phyloP scores from a whole-genome alignment of 2,329 filamentous ascomycete genomes.

The Celoporthe dispersa region DNA sequence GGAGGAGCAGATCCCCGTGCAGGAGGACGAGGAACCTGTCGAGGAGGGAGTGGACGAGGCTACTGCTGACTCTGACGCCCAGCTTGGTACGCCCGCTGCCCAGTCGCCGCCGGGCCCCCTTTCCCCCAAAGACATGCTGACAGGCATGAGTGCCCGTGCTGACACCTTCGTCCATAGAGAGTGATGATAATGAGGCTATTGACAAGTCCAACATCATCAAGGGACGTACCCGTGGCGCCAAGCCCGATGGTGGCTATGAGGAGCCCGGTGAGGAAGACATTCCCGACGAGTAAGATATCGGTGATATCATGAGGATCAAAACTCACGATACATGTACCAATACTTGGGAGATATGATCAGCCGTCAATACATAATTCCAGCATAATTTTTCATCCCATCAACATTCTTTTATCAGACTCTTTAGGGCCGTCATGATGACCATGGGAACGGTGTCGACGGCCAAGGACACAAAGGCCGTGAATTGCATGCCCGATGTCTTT shows the following conservation, averaged over 20 bases:
- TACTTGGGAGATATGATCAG: background rate
- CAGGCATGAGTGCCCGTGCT: background rate
- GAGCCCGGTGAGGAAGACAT: slow-evolving; percentile 38
- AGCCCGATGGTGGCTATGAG: slow-evolving; percentile 33
- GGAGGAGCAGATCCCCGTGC: slow-evolving; percentile 27
- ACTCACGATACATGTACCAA: background rate
- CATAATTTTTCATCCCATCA: background rate
- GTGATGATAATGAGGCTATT: slow-evolving; percentile 41
- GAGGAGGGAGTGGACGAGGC: slow-evolving; percentile 29
- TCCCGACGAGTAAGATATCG: background rate
- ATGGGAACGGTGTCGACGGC: too few species aligned
- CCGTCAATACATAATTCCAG: background rate
- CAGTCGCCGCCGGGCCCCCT: too few species aligned
- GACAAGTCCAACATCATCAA: slow-evolving; percentile 38
- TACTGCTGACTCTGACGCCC: slow-evolving; percentile 29
- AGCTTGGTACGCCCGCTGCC: slow-evolving; percentile 29
- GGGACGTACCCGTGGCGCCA: slow-evolving; percentile 35
- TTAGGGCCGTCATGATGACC: too few species aligned
- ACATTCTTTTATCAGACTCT: too few species aligned
- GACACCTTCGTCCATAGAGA: slow-evolving; percentile 28
- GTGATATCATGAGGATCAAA: background rate
- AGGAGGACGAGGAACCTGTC: slow-evolving; percentile 29
- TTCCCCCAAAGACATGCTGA: background rate
- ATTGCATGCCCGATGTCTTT: background rate
- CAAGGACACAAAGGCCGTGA: too few species aligned